These are phyloP conservation scores for Neonothopanus nambi DNA, from an alignment of 1,284 basidiomycete species.

Conservation along the genomic window DNA sequence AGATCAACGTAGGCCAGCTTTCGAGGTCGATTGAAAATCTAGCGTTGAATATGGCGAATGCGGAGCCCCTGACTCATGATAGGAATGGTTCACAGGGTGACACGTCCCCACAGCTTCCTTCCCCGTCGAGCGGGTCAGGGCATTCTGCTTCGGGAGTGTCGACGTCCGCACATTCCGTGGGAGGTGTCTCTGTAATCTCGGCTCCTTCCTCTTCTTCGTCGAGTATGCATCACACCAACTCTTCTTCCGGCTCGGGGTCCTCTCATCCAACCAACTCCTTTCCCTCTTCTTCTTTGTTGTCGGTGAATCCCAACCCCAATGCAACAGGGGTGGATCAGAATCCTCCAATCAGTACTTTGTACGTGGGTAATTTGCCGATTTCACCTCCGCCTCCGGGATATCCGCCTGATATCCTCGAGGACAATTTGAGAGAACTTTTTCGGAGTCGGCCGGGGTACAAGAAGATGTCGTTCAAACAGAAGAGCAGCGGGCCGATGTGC, in stretches of 20 bases:
- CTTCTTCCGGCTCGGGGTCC: neutral
- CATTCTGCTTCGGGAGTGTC: neutral
- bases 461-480: conserved; percentile 92
- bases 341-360: conserved; percentile 92
- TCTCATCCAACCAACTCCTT: neutral
- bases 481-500: conserved; percentile 96
- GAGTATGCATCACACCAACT: neutral
- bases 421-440: conserved; percentile 82
- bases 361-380: conserved; percentile 91
- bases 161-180: neutral
- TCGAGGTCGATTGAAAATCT: conserved; percentile 44
- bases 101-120: conserved; percentile 50
- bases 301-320: conserved; percentile 29
- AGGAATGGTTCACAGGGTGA: conserved; percentile 29
- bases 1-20: conserved; percentile 38
- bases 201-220: conserved; percentile 2
- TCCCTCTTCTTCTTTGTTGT: neutral
- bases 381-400: conserved; percentile 64
- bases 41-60: conserved; percentile 36
- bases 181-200: neutral
- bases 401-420: conserved; percentile 81
- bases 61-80: neutral
- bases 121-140: conserved; percentile 32
- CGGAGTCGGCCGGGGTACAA: conserved; percentile 80
- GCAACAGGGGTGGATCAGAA: conserved; percentile 82